Conservation (phyloP, 2,329 filamentous ascomycete genomes). For the Fusarium papillatum region DNA sequence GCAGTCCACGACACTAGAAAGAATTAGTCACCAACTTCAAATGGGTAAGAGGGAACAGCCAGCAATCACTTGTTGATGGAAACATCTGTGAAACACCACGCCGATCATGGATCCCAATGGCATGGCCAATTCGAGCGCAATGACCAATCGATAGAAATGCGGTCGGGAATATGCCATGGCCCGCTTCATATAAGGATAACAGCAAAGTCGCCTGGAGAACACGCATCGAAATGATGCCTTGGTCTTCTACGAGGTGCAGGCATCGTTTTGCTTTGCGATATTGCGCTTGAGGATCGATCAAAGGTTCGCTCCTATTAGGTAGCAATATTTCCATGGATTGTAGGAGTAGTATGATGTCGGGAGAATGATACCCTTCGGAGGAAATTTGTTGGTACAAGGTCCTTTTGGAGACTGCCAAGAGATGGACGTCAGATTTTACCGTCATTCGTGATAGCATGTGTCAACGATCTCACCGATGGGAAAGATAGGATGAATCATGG, state of each 20-base stretch:
- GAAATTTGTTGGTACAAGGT: constrained; percentile 12
- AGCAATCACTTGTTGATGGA: not conserved
- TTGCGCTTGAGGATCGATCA: not conserved
- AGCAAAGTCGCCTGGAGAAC: constrained; percentile 6
- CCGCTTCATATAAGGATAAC: constrained; percentile 4
- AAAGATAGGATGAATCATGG: not conserved
- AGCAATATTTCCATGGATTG: constrained; percentile 13
- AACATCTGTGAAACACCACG: constrained; percentile 12
- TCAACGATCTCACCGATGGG: constrained; percentile 7
- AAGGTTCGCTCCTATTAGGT: not conserved
- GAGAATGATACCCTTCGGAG: not conserved
- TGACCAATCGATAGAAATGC: constrained; percentile 10
- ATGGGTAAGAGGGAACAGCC: not conserved
- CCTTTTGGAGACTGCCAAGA: constrained; percentile 13
- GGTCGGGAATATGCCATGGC: constrained; percentile 14
- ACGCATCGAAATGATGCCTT: constrained; percentile 8
- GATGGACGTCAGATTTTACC: not conserved
- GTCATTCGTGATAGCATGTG: not conserved
- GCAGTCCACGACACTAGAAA: constrained; percentile 17
- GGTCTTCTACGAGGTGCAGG: not conserved
- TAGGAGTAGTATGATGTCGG: constrained; percentile 8
- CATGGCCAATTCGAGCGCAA: constrained; percentile 15
- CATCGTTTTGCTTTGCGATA: constrained; percentile 9
- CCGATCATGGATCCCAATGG: constrained; percentile 15
- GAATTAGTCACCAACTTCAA: not conserved